Evolutionary conservation across 2,329 filamentous ascomycete genomes (phyloP).

Genomic region (Ophiosphaerella herpotricha): DNA sequence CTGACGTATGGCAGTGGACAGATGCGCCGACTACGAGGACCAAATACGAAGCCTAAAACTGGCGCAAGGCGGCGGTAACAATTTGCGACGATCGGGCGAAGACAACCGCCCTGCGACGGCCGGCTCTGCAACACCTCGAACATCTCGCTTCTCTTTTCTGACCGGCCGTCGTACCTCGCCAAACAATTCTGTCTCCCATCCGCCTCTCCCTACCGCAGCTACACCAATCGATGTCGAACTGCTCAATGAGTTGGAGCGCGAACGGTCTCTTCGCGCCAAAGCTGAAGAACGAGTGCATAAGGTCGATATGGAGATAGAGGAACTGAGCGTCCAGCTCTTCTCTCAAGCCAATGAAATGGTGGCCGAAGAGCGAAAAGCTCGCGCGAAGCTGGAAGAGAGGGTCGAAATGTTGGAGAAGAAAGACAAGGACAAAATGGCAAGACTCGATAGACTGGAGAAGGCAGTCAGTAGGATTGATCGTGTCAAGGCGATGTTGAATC

Average conservation of each 20-base stretch:
- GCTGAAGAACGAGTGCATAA: slow-evolving; percentile 71
- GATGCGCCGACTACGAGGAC: slow-evolving; percentile 78
- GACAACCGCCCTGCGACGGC: slow-evolving; percentile 37
- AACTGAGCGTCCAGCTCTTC: slow-evolving; percentile 75
- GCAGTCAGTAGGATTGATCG: slow-evolving; percentile 73
- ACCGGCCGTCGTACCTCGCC: slow-evolving; percentile 46
- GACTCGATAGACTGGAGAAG: slow-evolving; percentile 72
- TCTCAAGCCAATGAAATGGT: slow-evolving; percentile 90
- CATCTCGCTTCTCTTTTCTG: slow-evolving; percentile 51
- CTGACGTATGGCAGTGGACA: slow-evolving; percentile 50
- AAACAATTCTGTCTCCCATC: slow-evolving; percentile 37
- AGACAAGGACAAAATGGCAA: slow-evolving; percentile 69
- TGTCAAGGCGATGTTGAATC: slow-evolving; percentile 64
- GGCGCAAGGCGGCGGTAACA: slow-evolving; percentile 1
- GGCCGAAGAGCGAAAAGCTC: slow-evolving; percentile 71
- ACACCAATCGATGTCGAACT: slow-evolving; percentile 53
- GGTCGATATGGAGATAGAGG: slow-evolving; percentile 75
- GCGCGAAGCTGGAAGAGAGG: slow-evolving; percentile 72
- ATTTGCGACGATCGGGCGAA: slow-evolving; percentile 27
- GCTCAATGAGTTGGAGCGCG: slow-evolving; percentile 66
- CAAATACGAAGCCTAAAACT: slow-evolving; percentile 64
- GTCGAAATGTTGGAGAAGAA: slow-evolving; percentile 70
- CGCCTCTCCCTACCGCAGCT: slow-evolving; percentile 29
- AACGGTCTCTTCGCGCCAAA: slow-evolving; percentile 67
- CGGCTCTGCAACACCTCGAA: slow-evolving; percentile 30